These are phyloP conservation scores for Aquanectria penicillioides DNA, from an alignment of 2,329 filamentous ascomycete genomes.

Conservation along the genomic window DNA sequence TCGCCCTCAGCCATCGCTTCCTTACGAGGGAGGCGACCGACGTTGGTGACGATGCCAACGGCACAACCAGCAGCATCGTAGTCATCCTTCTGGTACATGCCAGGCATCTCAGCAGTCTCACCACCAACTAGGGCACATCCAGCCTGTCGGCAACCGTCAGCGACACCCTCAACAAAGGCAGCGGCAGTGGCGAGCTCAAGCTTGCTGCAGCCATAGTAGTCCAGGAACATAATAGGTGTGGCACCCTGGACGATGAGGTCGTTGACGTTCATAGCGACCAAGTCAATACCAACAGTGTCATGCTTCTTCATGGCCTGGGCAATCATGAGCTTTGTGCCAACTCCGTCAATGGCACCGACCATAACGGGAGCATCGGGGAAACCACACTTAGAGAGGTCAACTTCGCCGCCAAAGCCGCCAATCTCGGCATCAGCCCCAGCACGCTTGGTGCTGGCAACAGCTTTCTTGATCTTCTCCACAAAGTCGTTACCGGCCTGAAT, in stretches of 20 bases:
- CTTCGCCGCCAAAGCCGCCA: constrained; percentile 87
- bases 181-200: constrained; percentile 82
- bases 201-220: constrained; percentile 95
- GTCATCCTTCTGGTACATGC: constrained; percentile 87
- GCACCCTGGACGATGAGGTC: constrained; percentile 96
- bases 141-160: constrained; percentile 84
- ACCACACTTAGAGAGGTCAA: constrained; percentile 72
- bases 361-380: constrained; percentile 81
- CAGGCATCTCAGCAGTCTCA: constrained; percentile 98
- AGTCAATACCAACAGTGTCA: constrained; percentile 93
- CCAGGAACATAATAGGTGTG: constrained; percentile 94
- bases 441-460: constrained; percentile 84
- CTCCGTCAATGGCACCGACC: constrained; percentile 92
- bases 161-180: constrained; percentile 91
- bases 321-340: constrained; percentile 51
- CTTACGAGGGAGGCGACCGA: constrained; percentile 78
- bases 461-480: constrained; percentile 89
- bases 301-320: constrained; percentile 88
- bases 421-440: constrained; percentile 93
- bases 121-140: constrained; percentile 94
- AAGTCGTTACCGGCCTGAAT: constrained; percentile 95
- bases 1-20: constrained; percentile 83
- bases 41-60: constrained; percentile 80
- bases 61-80: constrained; percentile 95
- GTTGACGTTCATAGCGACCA: constrained; percentile 99